Base-by-base conservation (phyloP, 2,329 filamentous ascomycete species). In the Arthrocladium fulminans region DNA sequence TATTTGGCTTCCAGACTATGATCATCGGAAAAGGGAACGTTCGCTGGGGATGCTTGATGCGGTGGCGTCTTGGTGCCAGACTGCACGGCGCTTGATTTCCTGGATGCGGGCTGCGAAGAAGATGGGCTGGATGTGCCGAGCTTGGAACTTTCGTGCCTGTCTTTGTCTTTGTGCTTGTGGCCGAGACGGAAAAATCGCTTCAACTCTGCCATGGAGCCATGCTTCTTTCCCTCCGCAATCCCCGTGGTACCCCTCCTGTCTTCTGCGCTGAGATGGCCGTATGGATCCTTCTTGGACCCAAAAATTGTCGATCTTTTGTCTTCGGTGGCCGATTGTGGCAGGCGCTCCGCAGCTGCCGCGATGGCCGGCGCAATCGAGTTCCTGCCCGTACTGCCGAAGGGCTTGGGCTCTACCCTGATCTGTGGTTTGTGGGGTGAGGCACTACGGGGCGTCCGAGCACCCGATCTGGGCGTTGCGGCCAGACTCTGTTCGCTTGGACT, bases 101-200 rank as follows among this genome's bases (percentile, higher is more conserved):
- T 82, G 1, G 82, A 82, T 8, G 74, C 69, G 3, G 83, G 75
- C 10, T 51, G 52, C 3, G 53, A 52, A 13, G n/a, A 24, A 24
- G 25, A n/a, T 8, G 8, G 15, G 12, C n/a, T 13, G 2, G 56
- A 35, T 3, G 70, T 64, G 24, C 84, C 79, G 55, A 85, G 88
- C 50, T 81, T 75, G 12, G 66, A 63, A 19, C 35, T 25, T 13
- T 44, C 38, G 34, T 45, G 40, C 19, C 40, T 48, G 22, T 50
- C 47, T 59, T 49, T 49, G 17, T 50, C 48, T 59, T 83, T 82
- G 51, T 75, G 67, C 61, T 87, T 88, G 56, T 81, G 76, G 45
- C 83, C 79, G 52, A 88, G 81, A 83, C 71, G 92, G 73, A 98
- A 94, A 65, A 98, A 98, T n/a, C 92, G 79, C 69, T 95, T 96